Evolutionary conservation across 768 basidiomycete genomes (phyloP), one percentile per base, ranked within the genome.

Genomic region (Boletellus ananas): DNA sequence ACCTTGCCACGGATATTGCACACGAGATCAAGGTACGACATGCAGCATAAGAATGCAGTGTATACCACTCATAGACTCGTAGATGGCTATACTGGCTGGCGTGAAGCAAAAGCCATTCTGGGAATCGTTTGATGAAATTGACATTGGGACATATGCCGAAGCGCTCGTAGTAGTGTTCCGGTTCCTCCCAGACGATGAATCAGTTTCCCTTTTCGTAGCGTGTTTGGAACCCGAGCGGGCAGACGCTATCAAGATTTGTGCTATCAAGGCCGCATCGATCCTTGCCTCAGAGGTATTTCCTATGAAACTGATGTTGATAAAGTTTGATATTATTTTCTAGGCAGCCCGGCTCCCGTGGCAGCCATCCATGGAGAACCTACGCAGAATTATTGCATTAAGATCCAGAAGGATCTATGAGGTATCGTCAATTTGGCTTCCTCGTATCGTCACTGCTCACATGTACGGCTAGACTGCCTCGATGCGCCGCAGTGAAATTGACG

Each of bases 211-310:
- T 6, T 88, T 93, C 61, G 59, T 71, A 18, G 72, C 73, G 13
- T 88, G 89, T 54, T 63, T 91, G 36, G 82, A 86, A 48, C 81
- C 90, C 9, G 87, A 90, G 58, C 79, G 86, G 27, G 85, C 88
- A 1, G 87, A 91, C 21, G 85, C 85, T 2, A 80, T 90, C 57
- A 93, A 93, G 72, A 79, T 85, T 11, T 80, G 81, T 50, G 91
- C 78, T 2, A 74, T 93, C 47, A 82, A 85, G 54, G 88, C 91
- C 3, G 83, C 79, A 57, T 67, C 88, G 35, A 87, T 82, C 0
- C 63, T 92, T 29, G 71, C 77, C 7, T 74, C 80, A 45, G 90
- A 94, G 73, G 86, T 83, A 59, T 49, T 70, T 58, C 8, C 44
- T 18, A 21, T 50, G 41, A 27, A 40, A n/a, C 23, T 13, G 6